Evolutionary conservation across 2,329 filamentous ascomycete genomes (phyloP), one percentile per base, ranked within the genome.

Genomic region (Ascochyta rabiei): DNA sequence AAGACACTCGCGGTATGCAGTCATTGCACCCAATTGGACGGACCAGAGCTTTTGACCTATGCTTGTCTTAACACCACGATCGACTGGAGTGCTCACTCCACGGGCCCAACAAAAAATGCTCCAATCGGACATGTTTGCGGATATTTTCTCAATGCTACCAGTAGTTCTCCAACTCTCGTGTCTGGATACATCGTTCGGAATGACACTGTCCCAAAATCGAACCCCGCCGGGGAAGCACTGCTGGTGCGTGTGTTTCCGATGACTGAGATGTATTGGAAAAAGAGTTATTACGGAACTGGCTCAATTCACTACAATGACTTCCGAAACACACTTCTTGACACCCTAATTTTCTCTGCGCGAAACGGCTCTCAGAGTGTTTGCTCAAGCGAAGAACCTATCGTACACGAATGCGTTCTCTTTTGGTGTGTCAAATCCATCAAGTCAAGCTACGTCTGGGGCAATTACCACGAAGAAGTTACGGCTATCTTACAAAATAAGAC

Each of bases 1-100:
- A 56, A 72, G 0, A 67, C 68, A 69, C 21, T 38, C 68, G 24
- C 61, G 0, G 47, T 71, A 1, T 71, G 69, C n/a, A 68, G 63
- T 39, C 38, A 48, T 1, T 71, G 69, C 16, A 21, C 8, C 13
- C n/a, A 35, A 2, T 42, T 43, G 13, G 67, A 68, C 3, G 40
- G 62, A 1, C 56, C 65, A 1, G 6, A 59, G 1, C 21, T 64
- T 0, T 56, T 69, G 5, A 59, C 45, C 1, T 67, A 56, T 38
- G 49, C 40, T 1, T 70, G 68, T 41, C 40, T 63, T 0, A 28
- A n/a, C 2, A 59, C 45, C 1, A 55, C 6, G 6, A 46, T 66
- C 34, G 63, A 67, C 21, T 70, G 63, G 64, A 53, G 58, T 9
- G 46, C 35, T 4, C 46, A 57, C 9, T 48, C 52, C 0, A 57